Conservation (phyloP, 768 basidiomycete species). For the Neoboletus subvelutipes region DNA sequence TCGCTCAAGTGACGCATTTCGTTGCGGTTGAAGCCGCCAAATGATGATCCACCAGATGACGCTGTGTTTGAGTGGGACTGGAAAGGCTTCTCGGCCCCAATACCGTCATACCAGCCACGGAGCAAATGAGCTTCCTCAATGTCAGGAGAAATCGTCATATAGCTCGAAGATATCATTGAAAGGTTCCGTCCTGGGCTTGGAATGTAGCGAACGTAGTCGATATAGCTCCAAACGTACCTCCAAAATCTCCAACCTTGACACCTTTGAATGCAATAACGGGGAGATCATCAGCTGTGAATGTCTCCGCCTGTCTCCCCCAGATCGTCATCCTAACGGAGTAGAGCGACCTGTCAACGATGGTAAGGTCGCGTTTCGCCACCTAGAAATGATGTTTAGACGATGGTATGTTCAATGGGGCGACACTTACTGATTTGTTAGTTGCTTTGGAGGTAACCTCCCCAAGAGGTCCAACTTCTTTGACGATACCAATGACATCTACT, state of each 20-base stretch:
- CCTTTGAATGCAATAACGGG: conserved; percentile 93
- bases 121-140: conserved; percentile 85
- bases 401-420: background rate
- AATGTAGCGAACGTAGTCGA: conserved; percentile 8
- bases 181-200: conserved; percentile 65
- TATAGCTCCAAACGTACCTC: conserved; percentile 46
- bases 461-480: conserved; percentile 74
- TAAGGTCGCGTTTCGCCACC: conserved; percentile 88
- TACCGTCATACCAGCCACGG: conserved; percentile 88
- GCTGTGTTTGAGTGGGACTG: conserved; percentile 59
- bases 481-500: conserved; percentile 82
- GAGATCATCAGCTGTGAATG: conserved; percentile 54
- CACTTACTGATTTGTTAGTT: conserved; percentile 54
- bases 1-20: conserved; percentile 74
- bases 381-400: conserved; percentile 30
- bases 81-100: conserved; percentile 64
- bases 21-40: conserved; percentile 57
- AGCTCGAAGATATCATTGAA: conserved; percentile 78
- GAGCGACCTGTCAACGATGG: conserved; percentile 79
- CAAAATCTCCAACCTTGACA: conserved; percentile 90
- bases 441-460: conserved; percentile 74
- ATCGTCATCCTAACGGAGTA: conserved; percentile 82
- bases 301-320: conserved; percentile 95
- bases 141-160: conserved; percentile 85
- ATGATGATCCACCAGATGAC: conserved; percentile 39